phyloP scores from a whole-genome alignment of 257 asterid species.

The Ilex asprella region DNA sequence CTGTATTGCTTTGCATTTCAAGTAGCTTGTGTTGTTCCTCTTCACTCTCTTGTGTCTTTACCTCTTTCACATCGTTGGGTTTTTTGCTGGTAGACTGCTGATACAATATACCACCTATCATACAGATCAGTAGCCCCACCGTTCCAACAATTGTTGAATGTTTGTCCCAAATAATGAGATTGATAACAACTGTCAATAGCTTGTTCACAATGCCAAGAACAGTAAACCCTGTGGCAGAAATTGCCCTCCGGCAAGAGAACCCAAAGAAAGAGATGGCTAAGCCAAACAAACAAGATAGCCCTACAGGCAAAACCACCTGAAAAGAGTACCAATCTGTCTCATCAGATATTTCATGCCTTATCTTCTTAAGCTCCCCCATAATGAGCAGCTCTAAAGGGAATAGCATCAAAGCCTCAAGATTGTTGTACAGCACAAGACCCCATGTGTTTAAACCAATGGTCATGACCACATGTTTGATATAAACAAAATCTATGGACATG shows the following conservation, averaged over 20 bases:
- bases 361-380: constrained; percentile 93
- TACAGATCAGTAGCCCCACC: constrained; percentile 80
- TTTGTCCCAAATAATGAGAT: constrained; percentile 83
- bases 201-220: constrained; percentile 96
- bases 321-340: constrained; percentile 72
- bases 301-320: constrained; percentile 76
- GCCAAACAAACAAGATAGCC: constrained; percentile 82
- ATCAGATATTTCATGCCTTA: constrained; percentile 60
- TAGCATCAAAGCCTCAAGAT: constrained; percentile 84
- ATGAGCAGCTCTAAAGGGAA: constrained; percentile 85
- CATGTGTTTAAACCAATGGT: constrained; percentile 87
- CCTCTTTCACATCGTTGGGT: constrained; percentile 38
- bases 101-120: constrained; percentile 83
- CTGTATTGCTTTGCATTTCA: constrained; percentile 50
- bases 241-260: constrained; percentile 85
- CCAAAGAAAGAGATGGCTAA: constrained; percentile 91
- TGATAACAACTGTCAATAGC: constrained; percentile 82
- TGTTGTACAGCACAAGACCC: constrained; percentile 93
- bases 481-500: constrained; percentile 93
- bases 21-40: constrained; percentile 75
- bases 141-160: constrained; percentile 85
- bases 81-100: constrained; percentile 71
- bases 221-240: constrained; percentile 93
- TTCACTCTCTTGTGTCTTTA: constrained; percentile 33
- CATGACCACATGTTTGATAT: constrained; percentile 94